Evolutionary conservation across 2,329 filamentous ascomycete species (phyloP), one percentile per base, ranked within the genome.

Genomic region (Coniochaeta hoffmannii): DNA sequence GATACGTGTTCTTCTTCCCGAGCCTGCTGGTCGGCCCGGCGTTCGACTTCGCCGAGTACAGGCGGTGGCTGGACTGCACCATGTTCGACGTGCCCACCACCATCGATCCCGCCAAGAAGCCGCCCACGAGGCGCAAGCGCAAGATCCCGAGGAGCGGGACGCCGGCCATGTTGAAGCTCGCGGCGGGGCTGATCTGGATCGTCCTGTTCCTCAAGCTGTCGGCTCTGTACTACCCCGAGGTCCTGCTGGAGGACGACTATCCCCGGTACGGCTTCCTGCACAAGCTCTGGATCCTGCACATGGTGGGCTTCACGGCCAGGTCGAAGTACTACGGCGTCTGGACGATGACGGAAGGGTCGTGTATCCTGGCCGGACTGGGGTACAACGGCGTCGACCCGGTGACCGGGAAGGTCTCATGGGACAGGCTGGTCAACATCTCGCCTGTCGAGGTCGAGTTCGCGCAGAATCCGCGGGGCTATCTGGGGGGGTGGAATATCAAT

Each of bases 321-420:
- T 83, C 89, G 65, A 99, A 99, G 74, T 99, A 97, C 74, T 99
- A 99, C 65, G 94, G 91, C 34, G 91, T 96, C 4, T 99, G 94
- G 94, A 86, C 84, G 36, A 73, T 99, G 62, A 92, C 93, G 0
- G 94, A 99, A 71, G 94, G 94, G 17, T 86, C 93, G 17, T 99
- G 94, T 67, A 97, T 99, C 59, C 81, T 99, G 17, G 87, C 90
- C 9, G 94, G 94, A 5, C 82, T 99, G 61, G 94, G 94, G 44
- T 99, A 94, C 73, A 96, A 96, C 65, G 93, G 94, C 31, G 79
- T 99, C 17, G 91, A 99, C 66, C 83, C 89, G 2, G 81, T 82
- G 55, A 93, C 90, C 0, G 91, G 90, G 56, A 90, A 89, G 66
- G 86, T 95, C 1, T 88, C 86, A 57, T 99, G 94, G 89, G 86